Base-by-base conservation (phyloP, 768 basidiomycete genomes). In the Suillus subaureus region DNA sequence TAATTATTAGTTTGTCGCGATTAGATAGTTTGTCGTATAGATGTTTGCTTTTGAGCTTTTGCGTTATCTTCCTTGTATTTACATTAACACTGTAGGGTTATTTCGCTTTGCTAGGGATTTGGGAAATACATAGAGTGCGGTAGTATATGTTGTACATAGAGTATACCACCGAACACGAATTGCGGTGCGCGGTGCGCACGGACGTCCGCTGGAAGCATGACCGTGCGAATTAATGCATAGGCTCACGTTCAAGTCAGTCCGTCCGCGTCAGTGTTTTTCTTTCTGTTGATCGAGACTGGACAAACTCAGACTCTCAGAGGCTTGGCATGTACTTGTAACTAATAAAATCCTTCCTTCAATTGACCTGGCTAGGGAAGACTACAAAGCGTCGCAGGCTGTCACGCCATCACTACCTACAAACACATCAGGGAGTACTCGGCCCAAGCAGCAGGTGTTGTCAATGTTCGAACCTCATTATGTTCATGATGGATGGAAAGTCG, bases 51-150 rank as follows among this genome's bases (percentile, higher is more conserved):
- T 49, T 16, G 47, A 51, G 7, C 49, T 28, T 45, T 55, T 21
- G 8, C 7, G 54, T 2, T 33, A 55, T 55, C 21, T 55, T 55
- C 54, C 33, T 55, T 37, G 54, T 33, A 55, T 55, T 55, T 55
- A 55, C 54, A 55, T 55, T 55, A 55, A 35, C 6, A 33, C n/a
- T n/a, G 54, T 55, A 55, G 54, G 54, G 31, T 12, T 55, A n/a
- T 33, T 35, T 35, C 21, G 28, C 16, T 54, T 54, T 35, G 21
- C 33, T 55, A n/a, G 33, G 54, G 54, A 6, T 55, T 35, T 35
- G 31, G 18, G 54, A 55, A 52, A 35, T 33, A n/a, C 31, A 55
- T 55, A 28, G 51, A 28, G 26, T 52, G 13, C 12, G 47, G 47
- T 51, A 8, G 23, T 51, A 26, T 13, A 49, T 23, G 49, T 26